These are phyloP conservation scores for Xylariaceae sp. DNA, from an alignment of 2,329 filamentous ascomycete genomes.

Conservation along the genomic window DNA sequence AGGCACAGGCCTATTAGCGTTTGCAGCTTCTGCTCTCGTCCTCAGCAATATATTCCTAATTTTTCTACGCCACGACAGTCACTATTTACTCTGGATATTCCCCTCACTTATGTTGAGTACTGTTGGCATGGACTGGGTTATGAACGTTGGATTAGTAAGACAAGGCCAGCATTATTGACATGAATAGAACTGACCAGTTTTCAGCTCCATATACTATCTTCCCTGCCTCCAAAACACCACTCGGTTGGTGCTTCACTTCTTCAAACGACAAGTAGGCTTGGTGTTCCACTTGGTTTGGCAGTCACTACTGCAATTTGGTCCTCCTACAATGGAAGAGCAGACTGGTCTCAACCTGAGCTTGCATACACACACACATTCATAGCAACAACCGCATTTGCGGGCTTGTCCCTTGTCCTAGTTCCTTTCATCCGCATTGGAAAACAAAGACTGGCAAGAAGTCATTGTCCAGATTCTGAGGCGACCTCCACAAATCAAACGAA, in stretches of 20 bases:
- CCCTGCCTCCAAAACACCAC: slow-evolving; percentile 40
- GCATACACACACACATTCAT: slow-evolving; percentile 42
- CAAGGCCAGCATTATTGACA: neutral
- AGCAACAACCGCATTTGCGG: slow-evolving; percentile 38
- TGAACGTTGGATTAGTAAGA: slow-evolving; percentile 44
- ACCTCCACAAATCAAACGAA: slow-evolving; percentile 14
- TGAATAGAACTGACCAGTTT: slow-evolving; percentile 16
- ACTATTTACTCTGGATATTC: slow-evolving; percentile 42
- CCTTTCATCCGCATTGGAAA: slow-evolving; percentile 42
- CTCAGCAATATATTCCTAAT: slow-evolving; percentile 41
- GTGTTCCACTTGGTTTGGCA: slow-evolving; percentile 41
- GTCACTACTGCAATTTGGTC: slow-evolving; percentile 44
- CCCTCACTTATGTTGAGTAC: slow-evolving; percentile 43
- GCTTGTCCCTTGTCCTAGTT: slow-evolving; percentile 38
- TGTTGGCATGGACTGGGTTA: slow-evolving; percentile 44
- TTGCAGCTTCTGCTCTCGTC: slow-evolving; percentile 35
- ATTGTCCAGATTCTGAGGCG: slow-evolving; percentile 10
- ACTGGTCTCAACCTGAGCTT: slow-evolving; percentile 29
- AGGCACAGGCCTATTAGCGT: slow-evolving; percentile 35
- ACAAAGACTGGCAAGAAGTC: slow-evolving; percentile 28
- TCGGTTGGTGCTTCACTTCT: slow-evolving; percentile 41
- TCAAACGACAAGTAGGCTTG: slow-evolving; percentile 40
- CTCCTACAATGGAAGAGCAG: slow-evolving; percentile 34
- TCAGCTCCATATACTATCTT: slow-evolving; percentile 41
- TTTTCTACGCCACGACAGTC: slow-evolving; percentile 37